Evolutionary conservation across 768 basidiomycete species (phyloP), one percentile per base, ranked within the genome.

Genomic region (Termitomyces sp.): DNA sequence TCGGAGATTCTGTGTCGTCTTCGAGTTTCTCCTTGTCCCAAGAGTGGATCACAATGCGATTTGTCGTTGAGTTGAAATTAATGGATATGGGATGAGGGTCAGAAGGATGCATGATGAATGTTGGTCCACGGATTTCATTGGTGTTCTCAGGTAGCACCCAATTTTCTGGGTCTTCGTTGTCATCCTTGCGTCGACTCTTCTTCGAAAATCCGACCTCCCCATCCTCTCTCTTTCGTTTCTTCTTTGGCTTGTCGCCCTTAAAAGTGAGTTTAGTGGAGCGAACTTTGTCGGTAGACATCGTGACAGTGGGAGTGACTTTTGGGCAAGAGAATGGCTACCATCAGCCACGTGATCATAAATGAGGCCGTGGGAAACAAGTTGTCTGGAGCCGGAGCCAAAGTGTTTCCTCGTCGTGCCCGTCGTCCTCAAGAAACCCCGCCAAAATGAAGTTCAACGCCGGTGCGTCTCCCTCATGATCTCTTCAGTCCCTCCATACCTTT

Each of bases 221-320:
- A 11, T 80, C 78, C 12, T 84, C 83, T 62, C 85, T 77, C 68
- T 85, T 92, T 52, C 90, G 80, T 68, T 93, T 94, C 79, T 90
- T 92, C 76, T 84, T 86, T 1, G 78, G 70, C 71, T 92, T 92
- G 47, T 95, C 92, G 8, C 92, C 92, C 67, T 95, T 95, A 74
- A 95, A 95, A 63, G 85, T 90, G 61, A 95, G 85, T 66, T 87
- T 92, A 12, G 82, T 83, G 2, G 89, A 81, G 60, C 87, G 86
- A 31, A 85, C 77, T 68, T 82, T 83, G 57, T 71, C 62, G 23
- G 72, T 70, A 17, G 73, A 65, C 73, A 73, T 73, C 34, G 34
- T 43, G 35, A 38, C 23, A n/a, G n/a, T 19, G n/a, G 32, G 11
- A 38, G 21, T 44, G 10, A n/a, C n/a, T n/a, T n/a, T n/a, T n/a